Evolutionary conservation across 169 alveolate species (phyloP).

Genomic region (Eimeria necatrix): DNA sequence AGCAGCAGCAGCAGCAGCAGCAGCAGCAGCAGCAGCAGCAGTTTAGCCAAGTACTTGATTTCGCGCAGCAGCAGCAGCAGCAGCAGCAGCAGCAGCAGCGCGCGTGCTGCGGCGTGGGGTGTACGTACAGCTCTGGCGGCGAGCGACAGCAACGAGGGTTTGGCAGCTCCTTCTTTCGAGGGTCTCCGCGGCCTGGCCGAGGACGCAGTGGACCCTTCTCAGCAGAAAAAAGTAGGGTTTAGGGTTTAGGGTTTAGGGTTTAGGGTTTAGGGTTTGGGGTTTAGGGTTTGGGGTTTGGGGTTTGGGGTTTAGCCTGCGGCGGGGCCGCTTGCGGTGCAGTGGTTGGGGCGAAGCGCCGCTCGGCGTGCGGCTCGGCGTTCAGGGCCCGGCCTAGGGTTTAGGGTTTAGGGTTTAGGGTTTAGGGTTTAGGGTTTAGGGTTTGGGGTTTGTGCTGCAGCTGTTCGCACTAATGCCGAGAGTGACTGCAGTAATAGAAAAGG

Average conservation of each 20-base stretch:
- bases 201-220: conserved; percentile 41
- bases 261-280: conserved; percentile 13
- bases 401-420: background rate
- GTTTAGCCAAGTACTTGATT: no score
- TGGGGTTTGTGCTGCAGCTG: conserved; percentile 27
- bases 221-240: conserved; percentile 62
- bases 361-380: no score
- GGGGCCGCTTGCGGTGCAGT: no score
- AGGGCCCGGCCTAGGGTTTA: background rate
- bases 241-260: conserved; percentile 14
- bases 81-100: no score
- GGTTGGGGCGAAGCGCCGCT: no score
- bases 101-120: conserved; percentile 15
- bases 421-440: background rate
- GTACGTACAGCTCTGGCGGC: conserved; percentile 16
- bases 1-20: no score
- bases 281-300: background rate
- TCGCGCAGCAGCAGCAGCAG: no score
- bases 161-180: conserved; percentile 51
- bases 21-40: no score
- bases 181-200: conserved; percentile 75
- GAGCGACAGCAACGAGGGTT: background rate
- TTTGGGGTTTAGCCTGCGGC: background rate
- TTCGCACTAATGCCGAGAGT: conserved; percentile 7
- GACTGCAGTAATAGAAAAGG: conserved; percentile 15